Evolutionary conservation across 257 asterid species (phyloP), one percentile per base, ranked within the genome.

Genomic region (Osmanthus fragrans): DNA sequence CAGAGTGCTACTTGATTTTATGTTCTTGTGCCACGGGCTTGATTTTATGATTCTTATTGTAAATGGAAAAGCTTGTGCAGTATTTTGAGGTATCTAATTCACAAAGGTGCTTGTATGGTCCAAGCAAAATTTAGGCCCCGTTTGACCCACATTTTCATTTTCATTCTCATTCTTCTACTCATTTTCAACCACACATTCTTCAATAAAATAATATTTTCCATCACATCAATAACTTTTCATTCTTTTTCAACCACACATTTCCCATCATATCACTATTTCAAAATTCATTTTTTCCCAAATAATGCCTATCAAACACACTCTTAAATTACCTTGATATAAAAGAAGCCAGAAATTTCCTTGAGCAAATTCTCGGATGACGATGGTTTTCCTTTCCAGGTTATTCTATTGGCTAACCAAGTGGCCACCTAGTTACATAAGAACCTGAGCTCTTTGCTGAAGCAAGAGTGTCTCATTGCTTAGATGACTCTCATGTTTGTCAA

Each of bases 361-460:
- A 34, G 65, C 65, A 58, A 71, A 56, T 70, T 77, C 65, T 70
- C 66, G 21, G 71, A 23, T 77, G 36, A 40, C 9, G 30, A 25
- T 63, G 42, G 21, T 71, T 12, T 71, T n/a, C 4, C 64, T 56
- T 23, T 70, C 33, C 18, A 56, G 36, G 71, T 12, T 70, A 56
- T 49, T 56, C 19, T 36, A 15, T 37, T 64, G 13, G 80, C 25
- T 18, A 12, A 58, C 15, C 30, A 58, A 8, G 29, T 58, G 71
- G 60, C 12, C 19, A 7, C 34, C 45, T 71, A 37, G 71, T 29
- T 58, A 19, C 65, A 64, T 72, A 60, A 25, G 25, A 29, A 27
- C 27, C 64, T 30, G 21, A 37, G 71, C 3, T 36, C 42, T 27
- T n/a, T 56, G 3, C 11, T 42, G 49, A 42, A 42, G 49, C 49